Conservation (phyloP, 495 filamentous ascomycete species). For the Elasticomyces elasticus region DNA sequence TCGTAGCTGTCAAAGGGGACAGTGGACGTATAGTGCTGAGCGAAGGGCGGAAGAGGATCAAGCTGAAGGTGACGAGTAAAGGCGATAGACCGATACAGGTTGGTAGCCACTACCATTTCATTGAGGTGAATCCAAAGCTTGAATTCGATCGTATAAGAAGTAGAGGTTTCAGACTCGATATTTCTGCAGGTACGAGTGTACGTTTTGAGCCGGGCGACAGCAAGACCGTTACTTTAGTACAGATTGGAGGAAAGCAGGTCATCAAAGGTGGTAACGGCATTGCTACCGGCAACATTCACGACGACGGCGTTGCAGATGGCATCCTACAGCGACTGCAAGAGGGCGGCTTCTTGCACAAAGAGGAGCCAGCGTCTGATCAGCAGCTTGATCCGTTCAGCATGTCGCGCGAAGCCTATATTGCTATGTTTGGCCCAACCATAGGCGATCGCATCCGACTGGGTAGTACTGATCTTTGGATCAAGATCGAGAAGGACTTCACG, state of each 20-base stretch:
- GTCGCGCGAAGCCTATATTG: constrained; percentile 64
- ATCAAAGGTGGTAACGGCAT: constrained; percentile 78
- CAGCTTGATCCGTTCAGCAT: constrained; percentile 55
- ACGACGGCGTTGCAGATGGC: constrained; percentile 44
- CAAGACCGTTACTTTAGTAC: constrained; percentile 85
- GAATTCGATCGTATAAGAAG: constrained; percentile 81
- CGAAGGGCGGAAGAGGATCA: constrained; percentile 62
- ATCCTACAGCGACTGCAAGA: constrained; percentile 56
- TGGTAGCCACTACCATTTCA: constrained; percentile 93
- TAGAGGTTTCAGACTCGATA: constrained; percentile 81
- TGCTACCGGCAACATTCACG: constrained; percentile 62
- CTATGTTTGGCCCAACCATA: constrained; percentile 88
- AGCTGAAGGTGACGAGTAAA: constrained; percentile 67
- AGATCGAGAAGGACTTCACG: constrained; percentile 80
- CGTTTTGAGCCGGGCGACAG: constrained; percentile 92
- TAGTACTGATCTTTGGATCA: constrained; percentile 80
- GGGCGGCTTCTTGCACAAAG: constrained; percentile 67
- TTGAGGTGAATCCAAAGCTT: constrained; percentile 84
- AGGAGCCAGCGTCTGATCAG: constrained; percentile 51
- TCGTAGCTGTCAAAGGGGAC: constrained; percentile 54
- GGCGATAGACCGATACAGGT: constrained; percentile 89
- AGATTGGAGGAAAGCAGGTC: constrained; percentile 75
- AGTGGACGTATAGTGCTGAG: constrained; percentile 56
- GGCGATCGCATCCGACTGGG: constrained; percentile 78
- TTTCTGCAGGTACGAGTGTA: constrained; percentile 83